Conservation (phyloP, 345 rosid genomes). For the Lepidium didymum region DNA sequence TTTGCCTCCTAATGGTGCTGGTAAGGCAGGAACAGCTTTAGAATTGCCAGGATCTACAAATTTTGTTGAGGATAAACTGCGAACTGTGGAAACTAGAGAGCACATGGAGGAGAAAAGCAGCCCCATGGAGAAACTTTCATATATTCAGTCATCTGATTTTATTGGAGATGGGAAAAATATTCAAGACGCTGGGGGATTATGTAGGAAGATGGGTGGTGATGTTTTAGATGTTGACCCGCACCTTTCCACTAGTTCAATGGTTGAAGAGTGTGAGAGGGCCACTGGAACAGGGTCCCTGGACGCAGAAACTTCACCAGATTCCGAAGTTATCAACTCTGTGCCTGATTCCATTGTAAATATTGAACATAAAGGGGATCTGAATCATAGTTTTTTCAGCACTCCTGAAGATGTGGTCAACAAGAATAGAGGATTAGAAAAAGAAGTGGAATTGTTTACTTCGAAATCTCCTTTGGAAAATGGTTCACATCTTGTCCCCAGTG, state of each 20-base stretch:
- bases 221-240: slow-evolving; percentile 28
- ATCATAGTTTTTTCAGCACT: slow-evolving; percentile 32
- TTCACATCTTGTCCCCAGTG: slow-evolving; percentile 22
- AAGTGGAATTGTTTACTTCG: slow-evolving; percentile 25
- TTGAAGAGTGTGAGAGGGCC: slow-evolving; percentile 34
- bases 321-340: slow-evolving; percentile 80
- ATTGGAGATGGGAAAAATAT: slow-evolving; percentile 30
- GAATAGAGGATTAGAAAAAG: slow-evolving; percentile 50
- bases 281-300: slow-evolving; percentile 41
- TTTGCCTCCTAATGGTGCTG: slow-evolving; percentile 26
- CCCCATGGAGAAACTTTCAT: slow-evolving; percentile 22
- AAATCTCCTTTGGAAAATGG: slow-evolving; percentile 26
- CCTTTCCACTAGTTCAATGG: slow-evolving; percentile 30
- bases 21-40: slow-evolving; percentile 21
- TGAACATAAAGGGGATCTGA: slow-evolving; percentile 36
- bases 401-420: slow-evolving; percentile 24
- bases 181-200: slow-evolving; percentile 23
- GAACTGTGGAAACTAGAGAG: slow-evolving; percentile 23
- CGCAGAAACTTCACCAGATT: slow-evolving; percentile 95
- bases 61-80: slow-evolving; percentile 29
- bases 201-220: slow-evolving; percentile 39
- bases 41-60: slow-evolving; percentile 25
- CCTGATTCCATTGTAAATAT: slow-evolving; percentile 47
- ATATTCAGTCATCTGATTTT: slow-evolving; percentile 26
- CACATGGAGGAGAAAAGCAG: slow-evolving; percentile 24